Conservation (phyloP, 768 basidiomycete species). For the Ramaria sp. region DNA sequence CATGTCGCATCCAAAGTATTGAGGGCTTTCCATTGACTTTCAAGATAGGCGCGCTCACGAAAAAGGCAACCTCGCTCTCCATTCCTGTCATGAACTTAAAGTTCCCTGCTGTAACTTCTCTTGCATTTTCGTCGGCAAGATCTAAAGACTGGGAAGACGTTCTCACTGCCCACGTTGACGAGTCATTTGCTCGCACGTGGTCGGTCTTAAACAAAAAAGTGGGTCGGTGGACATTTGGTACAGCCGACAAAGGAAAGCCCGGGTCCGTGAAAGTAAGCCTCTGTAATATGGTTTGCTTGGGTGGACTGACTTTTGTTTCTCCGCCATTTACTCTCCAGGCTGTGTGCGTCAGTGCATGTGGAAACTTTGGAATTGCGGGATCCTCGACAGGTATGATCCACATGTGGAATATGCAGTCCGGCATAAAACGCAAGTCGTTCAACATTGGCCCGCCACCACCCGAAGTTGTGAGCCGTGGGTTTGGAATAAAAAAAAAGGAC, state of each 20-base stretch:
- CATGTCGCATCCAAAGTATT: slow-evolving; percentile 2
- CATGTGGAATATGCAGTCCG: slow-evolving; percentile 98
- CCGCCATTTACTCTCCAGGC: slow-evolving; percentile 33
- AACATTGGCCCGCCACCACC: slow-evolving; percentile 53
- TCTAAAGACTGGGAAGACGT: slow-evolving; percentile 98
- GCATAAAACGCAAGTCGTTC: slow-evolving; percentile 72
- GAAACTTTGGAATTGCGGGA: slow-evolving; percentile 86
- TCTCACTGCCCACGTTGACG: slow-evolving; percentile 80
- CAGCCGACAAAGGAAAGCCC: slow-evolving; percentile 35
- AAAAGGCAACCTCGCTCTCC: slow-evolving; percentile 68
- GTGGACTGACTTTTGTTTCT: not conserved
- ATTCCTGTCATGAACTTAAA: slow-evolving; percentile 77
- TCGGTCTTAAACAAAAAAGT: slow-evolving; percentile 70
- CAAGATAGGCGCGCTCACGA: slow-evolving; percentile 63
- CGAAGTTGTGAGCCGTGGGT: slow-evolving; percentile 31
- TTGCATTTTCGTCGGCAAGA: slow-evolving; percentile 70
- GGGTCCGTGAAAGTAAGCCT: slow-evolving; percentile 62
- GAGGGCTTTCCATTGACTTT: not conserved
- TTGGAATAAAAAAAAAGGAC: slow-evolving; percentile 31
- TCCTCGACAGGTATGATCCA: slow-evolving; percentile 70
- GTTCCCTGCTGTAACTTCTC: slow-evolving; percentile 65
- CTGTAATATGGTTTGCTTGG: not conserved
- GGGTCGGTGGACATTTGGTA: slow-evolving; percentile 64
- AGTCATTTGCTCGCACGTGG: slow-evolving; percentile 81
- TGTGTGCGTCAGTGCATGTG: slow-evolving; percentile 87